A percentile compares a stretch with the other conserved stretches of the same genome.
phyloP scores from a whole-genome alignment of 2,329 filamentous ascomycete genomes.

The Fusarium heterosporum region DNA sequence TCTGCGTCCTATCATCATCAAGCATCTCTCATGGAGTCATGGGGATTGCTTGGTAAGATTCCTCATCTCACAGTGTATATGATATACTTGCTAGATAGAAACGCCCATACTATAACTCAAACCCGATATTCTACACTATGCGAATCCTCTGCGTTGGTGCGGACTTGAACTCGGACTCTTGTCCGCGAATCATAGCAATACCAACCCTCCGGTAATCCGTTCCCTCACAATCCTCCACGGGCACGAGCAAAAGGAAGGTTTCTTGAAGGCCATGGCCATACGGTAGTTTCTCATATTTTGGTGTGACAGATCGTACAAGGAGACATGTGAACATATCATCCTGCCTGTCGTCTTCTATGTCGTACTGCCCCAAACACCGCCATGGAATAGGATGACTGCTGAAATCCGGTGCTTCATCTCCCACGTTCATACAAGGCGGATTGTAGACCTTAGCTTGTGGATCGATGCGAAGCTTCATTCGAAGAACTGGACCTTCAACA shows the following conservation, averaged over 20 bases:
- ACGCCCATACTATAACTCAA: not conserved
- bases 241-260: conserved; percentile 3
- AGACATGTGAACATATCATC: conserved; percentile 9
- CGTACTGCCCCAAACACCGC: conserved; percentile 11
- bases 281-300: accelerated
- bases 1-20: too few relatives aligned
- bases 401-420: not conserved
- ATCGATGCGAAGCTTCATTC: conserved; percentile 2
- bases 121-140: not conserved
- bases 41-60: too few relatives aligned
- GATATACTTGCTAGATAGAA: not conserved
- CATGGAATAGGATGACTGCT: not conserved
- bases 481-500: not conserved
- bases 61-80: not conserved
- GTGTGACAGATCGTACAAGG: not conserved
- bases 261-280: not conserved
- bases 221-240: not conserved
- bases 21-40: too few relatives aligned
- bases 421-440: not conserved
- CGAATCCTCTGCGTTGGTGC: not conserved
- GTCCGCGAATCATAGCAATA: not conserved
- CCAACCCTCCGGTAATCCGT: not conserved
- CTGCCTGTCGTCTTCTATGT: not conserved
- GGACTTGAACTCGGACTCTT: not conserved
- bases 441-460: not conserved